These are phyloP conservation scores for Candida schatavii DNA, from an alignment of 805 yeast genomes.

Conservation along the genomic window DNA sequence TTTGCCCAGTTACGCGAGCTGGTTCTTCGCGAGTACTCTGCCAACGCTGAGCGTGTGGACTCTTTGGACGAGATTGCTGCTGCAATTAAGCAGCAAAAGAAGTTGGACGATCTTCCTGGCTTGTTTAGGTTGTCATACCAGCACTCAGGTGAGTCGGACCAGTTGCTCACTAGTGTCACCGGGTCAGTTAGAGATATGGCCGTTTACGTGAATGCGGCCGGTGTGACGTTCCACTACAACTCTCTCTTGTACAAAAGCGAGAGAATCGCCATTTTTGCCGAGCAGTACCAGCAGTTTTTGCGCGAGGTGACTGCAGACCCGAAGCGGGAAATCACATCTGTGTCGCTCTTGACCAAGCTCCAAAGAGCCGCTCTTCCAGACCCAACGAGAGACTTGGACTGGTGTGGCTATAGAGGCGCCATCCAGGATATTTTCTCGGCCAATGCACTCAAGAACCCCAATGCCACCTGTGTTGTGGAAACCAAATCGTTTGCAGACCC, in stretches of 20 bases:
- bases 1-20: constrained; percentile 52
- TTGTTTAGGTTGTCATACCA: constrained; percentile 62
- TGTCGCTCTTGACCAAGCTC: constrained; percentile 65
- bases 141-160: constrained; percentile 37
- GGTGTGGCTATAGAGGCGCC: constrained; percentile 91
- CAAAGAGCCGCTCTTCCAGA: constrained; percentile 72
- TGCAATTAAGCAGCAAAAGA: constrained; percentile 46
- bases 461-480: constrained; percentile 88
- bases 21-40: constrained; percentile 40
- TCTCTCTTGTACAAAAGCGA: constrained; percentile 67
- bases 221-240: constrained; percentile 61
- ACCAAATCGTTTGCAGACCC: constrained; percentile 69
- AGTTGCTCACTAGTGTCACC: constrained; percentile 43
- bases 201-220: constrained; percentile 32
- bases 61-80: constrained; percentile 56
- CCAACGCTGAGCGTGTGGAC: constrained; percentile 37
- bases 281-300: constrained; percentile 64
- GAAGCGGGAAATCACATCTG: constrained; percentile 52
- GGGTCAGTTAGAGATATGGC: constrained; percentile 68
- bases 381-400: constrained; percentile 82
- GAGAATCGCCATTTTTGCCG: constrained; percentile 66
- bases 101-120: constrained; percentile 57
- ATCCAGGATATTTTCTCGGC: constrained; percentile 92
- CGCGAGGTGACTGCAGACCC: constrained; percentile 24
- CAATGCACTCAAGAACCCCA: constrained; percentile 83